Evolutionary conservation across 352 stramenopile genomes (phyloP).

Genomic region (Globisporangium sylvaticum): DNA sequence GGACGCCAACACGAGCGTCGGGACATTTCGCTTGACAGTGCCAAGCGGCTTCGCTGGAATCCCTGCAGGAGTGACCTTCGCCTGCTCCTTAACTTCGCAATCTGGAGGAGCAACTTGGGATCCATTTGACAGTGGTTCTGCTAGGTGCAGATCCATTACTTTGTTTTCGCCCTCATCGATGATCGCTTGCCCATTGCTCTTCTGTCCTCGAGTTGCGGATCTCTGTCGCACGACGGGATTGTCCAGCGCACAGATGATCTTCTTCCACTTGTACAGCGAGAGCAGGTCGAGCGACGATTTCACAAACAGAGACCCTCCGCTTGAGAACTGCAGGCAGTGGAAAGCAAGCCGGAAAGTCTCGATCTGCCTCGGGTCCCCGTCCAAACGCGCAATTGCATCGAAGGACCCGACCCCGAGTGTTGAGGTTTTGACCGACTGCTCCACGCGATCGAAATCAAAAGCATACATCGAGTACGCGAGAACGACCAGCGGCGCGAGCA

Average conservation of each 20-base stretch:
- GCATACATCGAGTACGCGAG: slow-evolving; percentile 19
- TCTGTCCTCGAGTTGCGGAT: neutral
- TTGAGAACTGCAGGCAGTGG: slow-evolving; percentile 17
- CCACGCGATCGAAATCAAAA: slow-evolving; percentile 21
- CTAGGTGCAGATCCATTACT: neutral
- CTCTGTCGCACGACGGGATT: neutral
- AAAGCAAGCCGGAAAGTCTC: slow-evolving; percentile 20
- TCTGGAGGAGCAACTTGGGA: too few species aligned
- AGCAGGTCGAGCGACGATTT: slow-evolving; percentile 36
- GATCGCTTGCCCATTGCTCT: neutral
- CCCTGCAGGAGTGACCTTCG: neutral
- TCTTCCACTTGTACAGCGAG: slow-evolving; percentile 40
- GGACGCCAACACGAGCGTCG: neutral
- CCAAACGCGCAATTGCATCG: slow-evolving; percentile 19
- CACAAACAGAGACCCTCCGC: slow-evolving; percentile 9
- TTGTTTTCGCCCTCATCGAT: too few species aligned
- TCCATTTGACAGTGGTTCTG: neutral
- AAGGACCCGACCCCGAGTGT: slow-evolving; percentile 12
- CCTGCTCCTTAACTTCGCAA: too few species aligned
- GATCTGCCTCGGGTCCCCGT: slow-evolving; percentile 20
- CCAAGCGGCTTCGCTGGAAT: neutral
- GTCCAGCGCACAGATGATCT: slow-evolving; percentile 23
- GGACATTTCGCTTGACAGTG: neutral
- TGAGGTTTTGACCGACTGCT: neutral
- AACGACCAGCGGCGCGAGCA: slow-evolving; percentile 25